Percentiles rank a stretch among this genome's conserved stretches.
Conservation (phyloP, 2,329 filamentous ascomycete species). For the Alternaria rosae region DNA sequence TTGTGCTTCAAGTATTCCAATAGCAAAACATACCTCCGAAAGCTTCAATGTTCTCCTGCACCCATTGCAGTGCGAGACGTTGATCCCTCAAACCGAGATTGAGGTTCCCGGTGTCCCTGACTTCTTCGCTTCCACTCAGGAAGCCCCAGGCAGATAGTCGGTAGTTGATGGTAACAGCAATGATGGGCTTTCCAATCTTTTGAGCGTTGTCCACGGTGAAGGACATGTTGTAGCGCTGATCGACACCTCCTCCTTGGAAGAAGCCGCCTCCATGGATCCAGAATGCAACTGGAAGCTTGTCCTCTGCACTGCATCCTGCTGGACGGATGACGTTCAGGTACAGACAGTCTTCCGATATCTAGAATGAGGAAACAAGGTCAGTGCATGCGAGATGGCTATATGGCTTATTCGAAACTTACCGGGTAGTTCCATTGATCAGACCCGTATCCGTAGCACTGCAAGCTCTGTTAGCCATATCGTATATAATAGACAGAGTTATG, state of each 20-base stretch:
- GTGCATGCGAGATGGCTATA: background rate
- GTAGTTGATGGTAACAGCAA: constrained; percentile 57
- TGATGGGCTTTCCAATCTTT: constrained; percentile 57
- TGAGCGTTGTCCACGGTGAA: constrained; percentile 58
- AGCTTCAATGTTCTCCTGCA: constrained; percentile 53
- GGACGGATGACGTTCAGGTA: constrained; percentile 63
- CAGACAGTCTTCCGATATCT: constrained; percentile 59
- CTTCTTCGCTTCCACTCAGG: constrained; percentile 54
- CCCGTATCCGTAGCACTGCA: constrained; percentile 49
- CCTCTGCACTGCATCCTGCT: constrained; percentile 29
- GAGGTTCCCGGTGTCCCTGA: constrained; percentile 54
- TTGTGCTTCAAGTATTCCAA: constrained; percentile 31
- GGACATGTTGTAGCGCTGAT: constrained; percentile 61
- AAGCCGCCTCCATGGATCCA: constrained; percentile 65
- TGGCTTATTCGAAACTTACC: constrained; percentile 26
- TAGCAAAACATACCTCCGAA: constrained; percentile 52
- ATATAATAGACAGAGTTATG: background rate
- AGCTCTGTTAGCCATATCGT: constrained; percentile 7
- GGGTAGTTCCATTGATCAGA: constrained; percentile 52
- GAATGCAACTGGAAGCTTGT: constrained; percentile 61
- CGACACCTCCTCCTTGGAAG: constrained; percentile 57
- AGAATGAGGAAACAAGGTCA: background rate
- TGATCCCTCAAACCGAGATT: constrained; percentile 58
- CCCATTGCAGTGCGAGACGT: constrained; percentile 56
- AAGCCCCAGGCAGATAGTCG: constrained; percentile 70